Evolutionary conservation across 768 basidiomycete genomes (phyloP), one percentile per base, ranked within the genome.

Genomic region (Calocera cornea): DNA sequence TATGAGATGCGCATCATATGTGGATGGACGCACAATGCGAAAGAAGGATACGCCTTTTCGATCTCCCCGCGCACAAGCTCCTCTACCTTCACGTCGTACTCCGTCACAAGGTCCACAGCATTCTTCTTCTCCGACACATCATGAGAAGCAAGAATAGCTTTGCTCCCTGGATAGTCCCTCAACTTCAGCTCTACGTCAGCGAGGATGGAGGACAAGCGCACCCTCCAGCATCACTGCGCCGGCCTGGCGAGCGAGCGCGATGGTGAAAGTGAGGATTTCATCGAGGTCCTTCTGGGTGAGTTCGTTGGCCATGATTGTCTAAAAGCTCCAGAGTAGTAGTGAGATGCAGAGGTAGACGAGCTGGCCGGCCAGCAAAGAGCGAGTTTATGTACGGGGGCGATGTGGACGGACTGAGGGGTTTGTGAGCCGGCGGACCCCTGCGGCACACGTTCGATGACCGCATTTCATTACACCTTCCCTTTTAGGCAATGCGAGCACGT

Each of bases 51-150:
- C 64, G 78, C 80, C 29, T 77, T 76, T 34, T 79, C 78, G 66
- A 95, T 83, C 73, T 87, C 83, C 33, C 80, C 73, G 77, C 86
- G 87, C 64, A 97, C 90, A 54, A 93, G 79, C 69, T 90, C 86
- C 76, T 97, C 95, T 12, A 97, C 95, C 50, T 82, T 85, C 40
- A 94, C 87, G 76, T 98, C 95, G 72, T 91, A 97, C 77, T 95
- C 89, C 0, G 95, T 98, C 29, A 98, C 95, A 34, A 97, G 80
- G 78, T 97, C 95, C 24, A 94, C 92, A 1, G 92, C 84, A 74
- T 95, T 97, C 78, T 91, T 92, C 83, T 97, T 98, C 80, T 90
- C 87, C 69, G 83, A 83, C 38, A 89, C 80, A 27, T 74, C 68
- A 72, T 82, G 79, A 0, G 82, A 79, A 19, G 83, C 79, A 64